Base-by-base conservation (phyloP, 768 basidiomycete species). In the Lactarius vividus region DNA sequence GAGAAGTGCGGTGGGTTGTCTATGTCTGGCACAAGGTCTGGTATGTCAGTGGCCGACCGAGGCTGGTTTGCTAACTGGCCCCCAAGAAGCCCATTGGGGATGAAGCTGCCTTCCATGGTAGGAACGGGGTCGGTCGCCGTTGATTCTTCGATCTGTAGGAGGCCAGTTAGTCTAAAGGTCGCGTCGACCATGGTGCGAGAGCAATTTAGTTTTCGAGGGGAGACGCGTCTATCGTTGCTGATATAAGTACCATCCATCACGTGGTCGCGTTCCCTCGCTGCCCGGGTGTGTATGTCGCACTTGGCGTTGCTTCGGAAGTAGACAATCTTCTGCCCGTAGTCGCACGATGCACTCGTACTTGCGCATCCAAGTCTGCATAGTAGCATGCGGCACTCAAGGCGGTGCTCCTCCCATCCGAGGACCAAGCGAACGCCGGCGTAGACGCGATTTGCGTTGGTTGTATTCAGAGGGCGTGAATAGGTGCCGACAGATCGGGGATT, bases 81-180 rank as follows among this genome's bases (percentile, higher is more conserved):
- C 2, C 55, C 62, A 1, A 68, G 67, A 31, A 68, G 66, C 4
- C 69, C 67, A 31, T 70, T 65, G 13, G 61, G 58, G n/a, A 69
- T 58, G 54, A 70, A 60, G 28, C 31, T 28, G n/a, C 61, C 62
- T 10, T 35, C 16, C 11, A 4, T 29, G 39, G 52, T 28, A 26
- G 28, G 31, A 18, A 15, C 26, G 13, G 11, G 11, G 29, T 37
- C 57, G 18, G 49, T 1, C 35, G 1, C 31, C 26, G 29, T 63
- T 3, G 55, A 42, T 18, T 29, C 29, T 28, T 58, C 57, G 6
- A 49, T 39, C n/a, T 16, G 57, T 46, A 67, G 20, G 20, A 66
- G 53, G 57, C 33, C 15, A 52, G 52, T 63, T 59, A 18, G n/a
- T 44, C 33, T 63, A n/a, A 63, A 49, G 2, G 54, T 49, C n/a